Percentiles rank a stretch among this genome's conserved stretches.
These are phyloP conservation scores for Saccharomyces pastorianus DNA, from an alignment of 1,139 yeast genomes.

Conservation along the genomic window DNA sequence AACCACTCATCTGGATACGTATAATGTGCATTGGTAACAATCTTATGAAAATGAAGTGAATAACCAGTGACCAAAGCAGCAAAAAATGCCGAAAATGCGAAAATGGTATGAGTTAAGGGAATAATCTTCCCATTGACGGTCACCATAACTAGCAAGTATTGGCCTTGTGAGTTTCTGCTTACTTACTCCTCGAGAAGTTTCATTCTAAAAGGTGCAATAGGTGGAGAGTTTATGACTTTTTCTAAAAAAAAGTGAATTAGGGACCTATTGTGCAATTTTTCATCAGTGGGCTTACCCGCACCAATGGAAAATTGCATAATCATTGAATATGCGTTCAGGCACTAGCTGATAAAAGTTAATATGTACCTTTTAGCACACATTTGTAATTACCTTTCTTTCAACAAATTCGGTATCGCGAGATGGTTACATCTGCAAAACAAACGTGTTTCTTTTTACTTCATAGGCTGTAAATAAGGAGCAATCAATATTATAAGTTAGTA, in stretches of 20 bases:
- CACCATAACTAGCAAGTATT: slow-evolving; percentile 16
- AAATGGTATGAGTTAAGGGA: slow-evolving; percentile 61
- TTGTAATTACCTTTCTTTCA: too few relatives aligned
- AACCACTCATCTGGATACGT: slow-evolving; percentile 98
- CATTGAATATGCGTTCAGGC: background rate
- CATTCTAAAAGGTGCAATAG: background rate
- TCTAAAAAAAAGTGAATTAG: background rate
- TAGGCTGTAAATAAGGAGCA: too few relatives aligned
- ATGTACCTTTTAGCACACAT: too few relatives aligned
- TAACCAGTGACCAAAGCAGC: slow-evolving; percentile 70
- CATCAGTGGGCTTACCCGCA: background rate
- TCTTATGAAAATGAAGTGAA: slow-evolving; percentile 70
- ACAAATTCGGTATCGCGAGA: too few relatives aligned
- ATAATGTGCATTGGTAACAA: slow-evolving; percentile 74
- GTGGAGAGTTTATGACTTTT: background rate
- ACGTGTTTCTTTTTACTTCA: too few relatives aligned
- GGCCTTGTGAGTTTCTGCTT: background rate
- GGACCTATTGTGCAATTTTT: background rate
- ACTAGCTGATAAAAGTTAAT: background rate
- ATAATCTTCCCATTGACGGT: slow-evolving; percentile 51
- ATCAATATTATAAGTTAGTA: too few relatives aligned
- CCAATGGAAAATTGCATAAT: background rate
- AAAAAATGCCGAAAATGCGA: slow-evolving; percentile 65
- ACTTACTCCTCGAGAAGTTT: background rate
- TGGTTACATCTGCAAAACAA: too few relatives aligned